Evolutionary conservation across 371 early-diverging fungal species (phyloP), one percentile per base, ranked within the genome.

Genomic region (Nematocida sp.): DNA sequence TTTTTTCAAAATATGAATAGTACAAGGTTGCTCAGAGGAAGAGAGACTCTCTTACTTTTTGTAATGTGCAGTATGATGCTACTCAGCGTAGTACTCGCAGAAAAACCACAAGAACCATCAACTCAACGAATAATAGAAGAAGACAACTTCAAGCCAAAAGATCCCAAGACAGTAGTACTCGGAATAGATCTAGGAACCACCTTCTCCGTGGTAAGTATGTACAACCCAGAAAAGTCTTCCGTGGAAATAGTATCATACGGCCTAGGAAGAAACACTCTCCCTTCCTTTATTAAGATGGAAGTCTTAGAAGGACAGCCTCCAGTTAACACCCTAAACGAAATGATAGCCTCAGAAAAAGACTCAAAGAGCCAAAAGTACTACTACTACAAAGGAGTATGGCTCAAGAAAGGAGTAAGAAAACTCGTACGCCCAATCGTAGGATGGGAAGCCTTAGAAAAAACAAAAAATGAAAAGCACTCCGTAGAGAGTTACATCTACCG

Each of bases 181-280:
- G 86, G 86, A 53, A 84, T 86, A 38, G 86, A 97, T 89, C 88
- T 98, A 85, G 97, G 99, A 85, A 97, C 97, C 82, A 97, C 97
- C 83, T 95, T 95, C 90, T 93, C 93, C 4, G 65, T 65, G 30
- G 76, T 77, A 16, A 94, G 95, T 86, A 92, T 95, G 79, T 95
- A 90, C 85, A 93, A 91, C 65, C 93, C 90, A 83, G 90, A 89
- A 84, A 91, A 92, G 86, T 93, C 91, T 83, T 90, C 77, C 11
- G 55, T 83, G 26, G 71, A 78, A 36, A 79, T 84, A 32, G 76
- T 85, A 16, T 91, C 93, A 86, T 93, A 93, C 87, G 90, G 90
- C 85, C 93, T 94, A 87, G 95, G 93, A 81, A 89, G 91, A 88
- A 88, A 92, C 78, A 93, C 91, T 76, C 92, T 92, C 61, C 95